A percentile compares a stretch with the other conserved stretches of the same genome.
Conservation (phyloP, 2,329 filamentous ascomycete species). For the Calonectria pseudoreteaudii region DNA sequence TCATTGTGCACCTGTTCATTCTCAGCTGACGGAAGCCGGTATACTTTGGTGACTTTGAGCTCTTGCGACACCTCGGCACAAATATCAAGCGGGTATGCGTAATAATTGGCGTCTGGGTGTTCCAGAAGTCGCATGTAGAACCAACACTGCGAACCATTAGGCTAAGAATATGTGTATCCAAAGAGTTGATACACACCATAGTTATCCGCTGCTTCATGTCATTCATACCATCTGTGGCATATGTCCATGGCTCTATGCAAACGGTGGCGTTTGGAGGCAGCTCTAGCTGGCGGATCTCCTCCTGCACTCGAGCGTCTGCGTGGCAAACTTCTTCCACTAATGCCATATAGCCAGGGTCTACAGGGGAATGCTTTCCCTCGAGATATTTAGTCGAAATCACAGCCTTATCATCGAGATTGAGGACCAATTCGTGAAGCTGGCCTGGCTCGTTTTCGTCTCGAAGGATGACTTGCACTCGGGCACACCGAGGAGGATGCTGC, state of each 20-base stretch:
- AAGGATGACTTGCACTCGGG: constrained; percentile 53
- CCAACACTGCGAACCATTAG: constrained; percentile 35
- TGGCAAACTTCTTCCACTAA: constrained; percentile 60
- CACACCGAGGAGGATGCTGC: constrained; percentile 46
- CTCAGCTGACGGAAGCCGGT: constrained; percentile 52
- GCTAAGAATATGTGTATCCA: rapidly evolving
- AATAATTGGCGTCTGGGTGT: constrained; percentile 64
- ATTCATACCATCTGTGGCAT: constrained; percentile 65
- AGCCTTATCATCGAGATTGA: constrained; percentile 41
- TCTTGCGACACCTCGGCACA: constrained; percentile 61
- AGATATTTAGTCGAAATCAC: constrained; percentile 47
- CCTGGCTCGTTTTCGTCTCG: constrained; percentile 21
- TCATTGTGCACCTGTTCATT: constrained; percentile 48
- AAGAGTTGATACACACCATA: constrained; percentile 54
- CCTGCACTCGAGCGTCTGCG: constrained; percentile 55
- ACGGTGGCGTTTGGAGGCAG: constrained; percentile 49
- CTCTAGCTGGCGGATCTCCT: constrained; percentile 54
- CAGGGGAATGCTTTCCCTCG: constrained; percentile 58
- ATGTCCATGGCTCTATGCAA: constrained; percentile 47
- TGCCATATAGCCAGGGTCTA: constrained; percentile 61
- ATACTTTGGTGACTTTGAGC: constrained; percentile 59
- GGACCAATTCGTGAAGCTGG: constrained; percentile 45
- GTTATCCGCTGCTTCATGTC: constrained; percentile 60
- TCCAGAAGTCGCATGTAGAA: constrained; percentile 48
- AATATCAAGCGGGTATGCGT: constrained; percentile 66